Percentiles rank a stretch among this genome's conserved stretches.
phyloP scores from a whole-genome alignment of 768 basidiomycete species.

The Lyophyllum shimeji region DNA sequence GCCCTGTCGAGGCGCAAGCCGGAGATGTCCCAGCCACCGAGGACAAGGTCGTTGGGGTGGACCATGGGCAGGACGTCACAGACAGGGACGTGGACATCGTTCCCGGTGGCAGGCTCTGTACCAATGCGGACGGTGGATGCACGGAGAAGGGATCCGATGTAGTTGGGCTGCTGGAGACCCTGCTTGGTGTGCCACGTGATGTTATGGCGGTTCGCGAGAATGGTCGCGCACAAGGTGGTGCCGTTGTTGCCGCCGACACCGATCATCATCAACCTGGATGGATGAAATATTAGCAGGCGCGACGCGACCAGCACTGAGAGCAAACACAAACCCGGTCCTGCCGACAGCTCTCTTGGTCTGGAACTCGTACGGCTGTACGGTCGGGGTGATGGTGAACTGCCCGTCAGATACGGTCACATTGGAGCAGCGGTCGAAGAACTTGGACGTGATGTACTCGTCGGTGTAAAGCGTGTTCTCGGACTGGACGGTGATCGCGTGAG shows the following conservation, averaged over 20 bases:
- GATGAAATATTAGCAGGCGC: slow-evolving; percentile 11
- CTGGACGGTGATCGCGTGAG: slow-evolving; percentile 74
- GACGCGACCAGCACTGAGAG: slow-evolving; percentile 5
- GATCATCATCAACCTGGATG: slow-evolving; percentile 87
- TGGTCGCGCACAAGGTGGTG: slow-evolving; percentile 88
- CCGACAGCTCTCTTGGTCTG: slow-evolving; percentile 82
- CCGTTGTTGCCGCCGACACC: slow-evolving; percentile 98
- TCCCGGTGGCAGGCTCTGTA: slow-evolving; percentile 71
- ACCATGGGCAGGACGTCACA: slow-evolving; percentile 96
- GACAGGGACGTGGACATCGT: slow-evolving; percentile 91
- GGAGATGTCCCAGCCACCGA: slow-evolving; percentile 99
- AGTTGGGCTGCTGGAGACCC: slow-evolving; percentile 93
- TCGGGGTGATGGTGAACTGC: slow-evolving; percentile 77
- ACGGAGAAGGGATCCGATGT: slow-evolving; percentile 94
- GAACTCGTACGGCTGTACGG: slow-evolving; percentile 83
- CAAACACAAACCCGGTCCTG: slow-evolving; percentile 79
- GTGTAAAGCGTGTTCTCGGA: slow-evolving; percentile 81
- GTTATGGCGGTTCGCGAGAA: slow-evolving; percentile 94
- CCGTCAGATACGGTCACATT: slow-evolving; percentile 70
- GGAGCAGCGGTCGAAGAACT: slow-evolving; percentile 79
- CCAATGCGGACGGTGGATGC: slow-evolving; percentile 95
- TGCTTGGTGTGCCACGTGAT: slow-evolving; percentile 94
- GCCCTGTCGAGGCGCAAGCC: slow-evolving; percentile 82
- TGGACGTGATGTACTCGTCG: slow-evolving; percentile 80
- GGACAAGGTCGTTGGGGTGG: slow-evolving; percentile 95